A percentile compares a stretch with the other conserved stretches of the same genome.
phyloP scores from a whole-genome alignment of 768 basidiomycete genomes.

The Mycena belliarum region DNA sequence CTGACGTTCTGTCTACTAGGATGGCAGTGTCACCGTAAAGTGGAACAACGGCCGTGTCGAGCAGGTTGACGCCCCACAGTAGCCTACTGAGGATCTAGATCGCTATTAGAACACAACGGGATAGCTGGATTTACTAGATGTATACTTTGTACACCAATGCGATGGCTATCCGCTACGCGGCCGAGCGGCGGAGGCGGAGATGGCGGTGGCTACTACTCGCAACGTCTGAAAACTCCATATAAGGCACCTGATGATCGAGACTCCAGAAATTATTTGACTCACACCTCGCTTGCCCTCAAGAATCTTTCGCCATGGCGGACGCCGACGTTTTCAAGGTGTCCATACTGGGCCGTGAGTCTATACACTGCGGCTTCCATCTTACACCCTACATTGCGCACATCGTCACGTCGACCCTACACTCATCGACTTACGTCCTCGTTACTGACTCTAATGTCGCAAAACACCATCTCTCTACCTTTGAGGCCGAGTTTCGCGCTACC shows the following conservation, averaged over 20 bases:
- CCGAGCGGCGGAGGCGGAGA: background rate
- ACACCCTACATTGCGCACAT: slow-evolving; percentile 81
- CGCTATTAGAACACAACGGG: background rate
- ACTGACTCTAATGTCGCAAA: slow-evolving; percentile 90
- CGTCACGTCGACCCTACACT: slow-evolving; percentile 66
- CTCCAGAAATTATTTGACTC: background rate
- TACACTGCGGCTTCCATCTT: slow-evolving; percentile 94
- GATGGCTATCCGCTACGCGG: slow-evolving; percentile 4
- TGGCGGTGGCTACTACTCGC: too few species aligned
- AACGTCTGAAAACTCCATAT: too few species aligned
- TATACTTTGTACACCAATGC: slow-evolving; percentile 13
- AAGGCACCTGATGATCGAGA: background rate
- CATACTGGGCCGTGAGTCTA: slow-evolving; percentile 82
- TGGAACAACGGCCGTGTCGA: slow-evolving; percentile 51
- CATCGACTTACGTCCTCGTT: slow-evolving; percentile 87
- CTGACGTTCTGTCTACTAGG: slow-evolving; percentile 37
- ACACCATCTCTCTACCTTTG: slow-evolving; percentile 72
- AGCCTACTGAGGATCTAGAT: background rate
- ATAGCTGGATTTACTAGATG: slow-evolving; percentile 7
- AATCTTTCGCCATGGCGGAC: slow-evolving; percentile 29
- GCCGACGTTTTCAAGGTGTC: slow-evolving; percentile 75
- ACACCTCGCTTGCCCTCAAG: background rate
- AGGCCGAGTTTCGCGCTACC: slow-evolving; percentile 59
- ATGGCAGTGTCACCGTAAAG: slow-evolving; percentile 70
- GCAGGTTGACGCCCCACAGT: slow-evolving; percentile 25